Evolutionary conservation across 2,329 filamentous ascomycete species (phyloP).

Genomic region (Fusarium domesticum): DNA sequence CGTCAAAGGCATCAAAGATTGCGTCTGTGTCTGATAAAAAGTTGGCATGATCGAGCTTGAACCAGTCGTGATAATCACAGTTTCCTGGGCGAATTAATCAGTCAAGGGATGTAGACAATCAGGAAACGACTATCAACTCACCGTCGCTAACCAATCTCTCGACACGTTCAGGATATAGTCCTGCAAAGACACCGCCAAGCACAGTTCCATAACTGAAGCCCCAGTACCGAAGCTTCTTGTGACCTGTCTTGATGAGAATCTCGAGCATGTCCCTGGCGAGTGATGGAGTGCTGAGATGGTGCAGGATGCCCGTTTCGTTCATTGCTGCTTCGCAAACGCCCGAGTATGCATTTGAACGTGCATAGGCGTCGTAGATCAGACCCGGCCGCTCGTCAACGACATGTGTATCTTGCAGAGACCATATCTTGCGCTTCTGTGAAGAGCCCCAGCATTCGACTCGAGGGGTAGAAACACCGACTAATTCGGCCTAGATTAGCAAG

Average conservation of each 20-base stretch:
- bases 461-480: conserved; percentile 48
- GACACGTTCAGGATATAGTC: conserved; percentile 50
- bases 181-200: conserved; percentile 50
- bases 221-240: conserved; percentile 49
- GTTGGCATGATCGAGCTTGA: conserved; percentile 42
- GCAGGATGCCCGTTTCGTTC: conserved; percentile 36
- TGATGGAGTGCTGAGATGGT: conserved; percentile 43
- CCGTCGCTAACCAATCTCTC: conserved; percentile 51
- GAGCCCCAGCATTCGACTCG: conserved; percentile 51
- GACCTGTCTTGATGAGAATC: conserved; percentile 41
- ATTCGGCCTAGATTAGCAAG: not conserved
- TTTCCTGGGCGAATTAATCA: conserved; percentile 35
- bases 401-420: conserved; percentile 43
- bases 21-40: conserved; percentile 54
- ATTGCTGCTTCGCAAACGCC: conserved; percentile 42
- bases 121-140: conserved; percentile 29
- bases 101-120: not conserved
- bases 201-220: conserved; percentile 55
- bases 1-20: conserved; percentile 51
- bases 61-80: conserved; percentile 55
- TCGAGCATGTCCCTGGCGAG: conserved; percentile 49
- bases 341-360: conserved; percentile 41
- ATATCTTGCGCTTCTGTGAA: conserved; percentile 40
- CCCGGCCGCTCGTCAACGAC: conserved; percentile 47
- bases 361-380: conserved; percentile 44